Conservation (phyloP, 257 asterid species). For the Misopates orontium region DNA sequence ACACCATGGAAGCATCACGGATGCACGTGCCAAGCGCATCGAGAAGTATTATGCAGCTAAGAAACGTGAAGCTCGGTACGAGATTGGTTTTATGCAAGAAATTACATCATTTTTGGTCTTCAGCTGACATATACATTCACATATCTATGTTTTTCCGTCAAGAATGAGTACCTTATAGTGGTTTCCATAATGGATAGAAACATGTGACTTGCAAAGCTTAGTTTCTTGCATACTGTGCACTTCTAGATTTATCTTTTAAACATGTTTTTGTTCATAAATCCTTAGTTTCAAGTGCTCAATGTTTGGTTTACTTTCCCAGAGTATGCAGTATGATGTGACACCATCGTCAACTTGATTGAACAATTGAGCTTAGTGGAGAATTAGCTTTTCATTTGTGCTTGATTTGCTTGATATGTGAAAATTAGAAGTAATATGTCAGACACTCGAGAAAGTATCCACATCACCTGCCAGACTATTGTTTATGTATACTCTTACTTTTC, state of each 20-base stretch:
- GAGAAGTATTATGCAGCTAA: slow-evolving; percentile 76
- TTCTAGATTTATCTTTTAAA: background rate
- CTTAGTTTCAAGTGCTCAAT: background rate
- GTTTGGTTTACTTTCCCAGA: slow-evolving; percentile 3
- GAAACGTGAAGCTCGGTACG: slow-evolving; percentile 55
- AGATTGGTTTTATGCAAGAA: slow-evolving; percentile 1
- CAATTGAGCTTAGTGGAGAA: background rate
- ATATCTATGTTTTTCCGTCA: background rate
- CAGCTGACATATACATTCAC: background rate
- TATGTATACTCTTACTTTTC: background rate
- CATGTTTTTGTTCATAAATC: background rate
- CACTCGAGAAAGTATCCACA: background rate
- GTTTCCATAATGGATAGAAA: slow-evolving; percentile 2
- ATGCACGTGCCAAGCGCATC: slow-evolving; percentile 77
- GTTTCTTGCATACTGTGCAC: background rate
- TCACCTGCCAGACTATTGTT: background rate
- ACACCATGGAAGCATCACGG: slow-evolving; percentile 78
- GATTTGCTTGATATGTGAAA: background rate
- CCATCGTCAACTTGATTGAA: background rate
- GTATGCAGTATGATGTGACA: background rate
- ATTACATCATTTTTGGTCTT: slow-evolving; percentile 13
- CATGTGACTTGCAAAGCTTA: background rate
- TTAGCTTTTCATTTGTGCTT: background rate
- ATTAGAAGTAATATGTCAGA: background rate
- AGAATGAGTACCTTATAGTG: slow-evolving; percentile 2